Evolutionary conservation across 192 early-diverging fungal species (phyloP).

Genomic region (Gigaspora rosea): DNA sequence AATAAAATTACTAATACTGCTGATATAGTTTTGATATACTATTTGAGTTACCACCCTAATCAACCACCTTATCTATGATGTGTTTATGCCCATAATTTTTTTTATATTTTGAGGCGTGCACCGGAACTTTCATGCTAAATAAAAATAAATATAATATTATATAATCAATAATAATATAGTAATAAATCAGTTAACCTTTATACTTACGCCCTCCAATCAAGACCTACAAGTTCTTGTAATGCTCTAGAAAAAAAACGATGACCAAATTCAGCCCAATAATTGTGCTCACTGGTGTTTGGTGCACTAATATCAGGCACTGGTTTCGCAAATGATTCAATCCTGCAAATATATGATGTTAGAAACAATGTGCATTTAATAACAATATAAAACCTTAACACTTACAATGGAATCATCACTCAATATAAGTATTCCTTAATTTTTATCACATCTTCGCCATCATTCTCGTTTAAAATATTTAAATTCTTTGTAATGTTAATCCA

Average conservation of each 20-base stretch:
- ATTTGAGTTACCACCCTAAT: no score
- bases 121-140: neutral
- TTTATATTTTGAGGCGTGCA: neutral
- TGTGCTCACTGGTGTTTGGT: conserved; percentile 3
- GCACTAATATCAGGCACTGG: neutral
- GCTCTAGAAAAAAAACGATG: conserved; percentile 26
- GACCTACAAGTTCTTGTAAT: neutral
- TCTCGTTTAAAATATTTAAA: neutral
- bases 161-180: neutral
- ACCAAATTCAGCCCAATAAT: conserved; percentile 19
- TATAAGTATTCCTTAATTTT: conserved; percentile 13
- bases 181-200: no score
- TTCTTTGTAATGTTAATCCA: conserved; percentile 1
- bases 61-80: conserved; percentile 10
- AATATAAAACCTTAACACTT: conserved; percentile 10
- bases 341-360: conserved; percentile 9
- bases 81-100: neutral
- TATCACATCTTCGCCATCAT: neutral
- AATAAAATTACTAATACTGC: no score
- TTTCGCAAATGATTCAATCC: conserved; percentile 24
- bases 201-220: neutral
- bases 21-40: no score
- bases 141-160: neutral
- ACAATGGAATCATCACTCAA: conserved; percentile 27
- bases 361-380: neutral